Evolutionary conservation across 2,329 filamentous ascomycete genomes (phyloP), one percentile per base, ranked within the genome.

Genomic region (Colletotrichum plurivorum): DNA sequence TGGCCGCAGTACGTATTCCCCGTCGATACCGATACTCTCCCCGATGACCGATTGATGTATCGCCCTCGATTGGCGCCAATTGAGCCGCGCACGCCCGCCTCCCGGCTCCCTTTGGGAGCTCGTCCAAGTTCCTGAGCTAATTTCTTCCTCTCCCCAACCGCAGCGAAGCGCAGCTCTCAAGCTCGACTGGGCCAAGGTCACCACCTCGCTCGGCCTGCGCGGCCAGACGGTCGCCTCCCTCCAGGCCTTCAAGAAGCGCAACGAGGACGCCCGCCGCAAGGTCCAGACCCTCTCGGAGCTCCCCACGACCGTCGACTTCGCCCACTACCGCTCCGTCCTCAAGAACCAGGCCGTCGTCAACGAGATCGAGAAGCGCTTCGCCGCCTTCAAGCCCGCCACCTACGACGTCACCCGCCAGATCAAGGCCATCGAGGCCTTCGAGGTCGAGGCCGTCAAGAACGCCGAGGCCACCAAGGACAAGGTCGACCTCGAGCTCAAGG

Each of bases 101-200:
- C 41, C 41, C 56, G 48, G 52, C 45, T 53, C 61, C 55, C 36
- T 58, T 31, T 25, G 22, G 43, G n/a, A 43, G 41, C 41, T 43
- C 41, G 41, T n/a, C 3, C 13, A n/a, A 43, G 41, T n/a, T 63
- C 70, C 74, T 86, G 86, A 88, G 86, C 87, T 88, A 88, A 88
- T 88, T 88, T 85, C 79, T 74, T 75, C 70, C 74, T 74, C 71
- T 62, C 58, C 65, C 71, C 71, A 73, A 83, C 83, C 73, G 83
- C 83, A 98, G 95, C 93, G 94, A 90, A 97, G 94, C 90, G 95
- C 95, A 88, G 95, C 95, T 85, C 90, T 97, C 85, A 99, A 98
- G 91, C 90, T 99, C 89, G 96, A 99, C 92, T 99, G 96, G 96
- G 90, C 90, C 86, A 96, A 97, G 87, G 90, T 99, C 80, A 92